Base-by-base conservation (phyloP, 2,329 filamentous ascomycete genomes). In the Botrytis cinerea region DNA sequence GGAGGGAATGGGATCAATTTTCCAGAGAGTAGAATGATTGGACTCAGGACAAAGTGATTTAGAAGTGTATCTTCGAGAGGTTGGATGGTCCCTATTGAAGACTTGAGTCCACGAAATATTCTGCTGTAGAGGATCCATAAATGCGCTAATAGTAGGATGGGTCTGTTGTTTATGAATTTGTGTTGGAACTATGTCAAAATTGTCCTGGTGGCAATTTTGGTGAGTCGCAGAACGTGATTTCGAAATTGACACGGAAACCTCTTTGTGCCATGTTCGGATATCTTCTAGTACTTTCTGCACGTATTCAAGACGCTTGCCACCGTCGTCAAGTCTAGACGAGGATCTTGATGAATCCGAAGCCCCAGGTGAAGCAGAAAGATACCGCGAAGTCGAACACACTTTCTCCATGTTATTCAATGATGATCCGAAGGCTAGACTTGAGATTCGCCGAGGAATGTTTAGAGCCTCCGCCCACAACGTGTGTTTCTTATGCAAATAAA, bases 281-380 rank as follows among this genome's bases (percentile, higher is more conserved):
- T 72, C 71, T 51, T 72, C 71, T 43, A 72, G 40, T 46, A 72
- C 40, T 72, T 69, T 72, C 32, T 72, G 64, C 48, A 72, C 71
- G 46, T 69, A 54, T 25, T 72, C 71, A 7, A 67, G 62, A 72
- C 68, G 64, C 40, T 61, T 72, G 40, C 32, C 20, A 69, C 54
- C 28, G 28, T 48, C 32, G 7, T 40, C 35, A 35, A 72, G 43
- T 60, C 28, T 72, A 45, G 51, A 54, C 22, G 51, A 69, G 40
- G 45, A 59, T 25, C 25, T 40, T 8, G 54, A 46, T 5, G 16
- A 35, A 25, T 28, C 51, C 40, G 51, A 60, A 38, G 40, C 4
- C 22, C n/a, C 40, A 35, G 40, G 8, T 48, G 40, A 72, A 35
- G 28, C 28, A 16, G 28, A 40, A 16, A 48, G 28, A n/a, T 18